These are phyloP conservation scores for Neohortaea acidophila DNA, from an alignment of 495 filamentous ascomycete genomes.

Conservation along the genomic window DNA sequence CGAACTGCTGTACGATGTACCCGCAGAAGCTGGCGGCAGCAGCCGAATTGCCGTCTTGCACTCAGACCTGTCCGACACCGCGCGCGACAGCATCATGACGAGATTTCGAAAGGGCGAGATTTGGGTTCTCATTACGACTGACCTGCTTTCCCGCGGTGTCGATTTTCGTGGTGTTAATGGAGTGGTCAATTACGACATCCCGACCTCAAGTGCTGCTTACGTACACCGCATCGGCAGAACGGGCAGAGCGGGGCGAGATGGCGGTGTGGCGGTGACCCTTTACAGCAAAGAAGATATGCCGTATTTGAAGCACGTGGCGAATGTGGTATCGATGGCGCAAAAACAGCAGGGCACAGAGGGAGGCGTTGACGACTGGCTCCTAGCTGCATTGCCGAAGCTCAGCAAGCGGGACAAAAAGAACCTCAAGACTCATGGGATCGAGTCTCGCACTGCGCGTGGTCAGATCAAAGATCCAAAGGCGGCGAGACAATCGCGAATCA, in stretches of 20 bases:
- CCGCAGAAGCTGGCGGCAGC: slow-evolving; percentile 68
- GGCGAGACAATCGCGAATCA: slow-evolving; percentile 49
- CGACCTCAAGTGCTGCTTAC: slow-evolving; percentile 72
- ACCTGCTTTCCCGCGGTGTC: slow-evolving; percentile 75
- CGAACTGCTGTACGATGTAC: slow-evolving; percentile 90
- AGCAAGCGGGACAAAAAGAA: slow-evolving; percentile 68
- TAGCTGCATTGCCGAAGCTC: slow-evolving; percentile 70
- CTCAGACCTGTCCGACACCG: slow-evolving; percentile 61
- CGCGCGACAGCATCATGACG: slow-evolving; percentile 66
- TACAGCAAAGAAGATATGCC: slow-evolving; percentile 91
- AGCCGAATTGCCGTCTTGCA: slow-evolving; percentile 82
- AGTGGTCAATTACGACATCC: slow-evolving; percentile 94
- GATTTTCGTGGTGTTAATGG: slow-evolving; percentile 88
- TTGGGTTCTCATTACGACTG: slow-evolving; percentile 92
- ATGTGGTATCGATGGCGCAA: slow-evolving; percentile 75
- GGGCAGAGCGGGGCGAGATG: slow-evolving; percentile 70
- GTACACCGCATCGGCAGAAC: slow-evolving; percentile 89
- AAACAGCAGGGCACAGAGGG: slow-evolving; percentile 30
- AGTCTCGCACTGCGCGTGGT: slow-evolving; percentile 42
- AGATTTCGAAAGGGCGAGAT: slow-evolving; percentile 83
- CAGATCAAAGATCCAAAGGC: slow-evolving; percentile 28
- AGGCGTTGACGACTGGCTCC: slow-evolving; percentile 71
- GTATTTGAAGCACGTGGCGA: slow-evolving; percentile 80
- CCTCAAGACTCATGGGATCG: slow-evolving; percentile 68
- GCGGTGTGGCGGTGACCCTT: slow-evolving; percentile 82